phyloP scores from a whole-genome alignment of 179 eudicot genomes.

The Monotropa hypopitys region DNA sequence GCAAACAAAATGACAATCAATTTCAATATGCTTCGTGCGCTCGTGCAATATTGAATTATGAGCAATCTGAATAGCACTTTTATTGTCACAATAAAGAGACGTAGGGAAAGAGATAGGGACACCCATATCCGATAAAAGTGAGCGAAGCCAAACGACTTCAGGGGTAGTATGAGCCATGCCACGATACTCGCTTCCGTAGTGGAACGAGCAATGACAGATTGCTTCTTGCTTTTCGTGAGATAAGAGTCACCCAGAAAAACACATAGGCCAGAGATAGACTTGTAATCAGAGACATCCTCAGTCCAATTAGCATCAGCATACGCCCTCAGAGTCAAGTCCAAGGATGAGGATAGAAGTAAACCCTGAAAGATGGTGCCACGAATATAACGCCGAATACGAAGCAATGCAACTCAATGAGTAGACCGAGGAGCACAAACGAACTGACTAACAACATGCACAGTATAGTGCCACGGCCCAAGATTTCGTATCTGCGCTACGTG shows the following conservation, averaged over 20 bases:
- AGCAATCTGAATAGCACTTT: not conserved
- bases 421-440: not conserved
- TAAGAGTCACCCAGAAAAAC: slow-evolving; percentile 6
- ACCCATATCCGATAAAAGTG: not conserved
- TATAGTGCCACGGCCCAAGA: no score
- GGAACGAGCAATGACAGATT: not conserved
- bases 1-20: not conserved
- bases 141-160: not conserved
- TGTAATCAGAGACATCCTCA: not conserved
- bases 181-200: not conserved
- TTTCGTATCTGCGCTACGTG: no score
- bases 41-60: not conserved
- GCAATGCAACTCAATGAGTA: not conserved
- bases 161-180: not conserved
- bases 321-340: not conserved
- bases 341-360: not conserved
- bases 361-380: not conserved
- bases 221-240: not conserved
- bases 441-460: not conserved
- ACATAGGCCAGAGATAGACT: not conserved
- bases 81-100: not conserved
- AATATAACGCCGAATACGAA: not conserved
- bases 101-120: not conserved
- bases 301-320: not conserved
- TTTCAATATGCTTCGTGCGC: not conserved